A percentile compares a stretch with the other conserved stretches of the same genome.
These are phyloP conservation scores for Fragaria ananassa DNA, from an alignment of 306 rosid species.

Conservation along the genomic window DNA sequence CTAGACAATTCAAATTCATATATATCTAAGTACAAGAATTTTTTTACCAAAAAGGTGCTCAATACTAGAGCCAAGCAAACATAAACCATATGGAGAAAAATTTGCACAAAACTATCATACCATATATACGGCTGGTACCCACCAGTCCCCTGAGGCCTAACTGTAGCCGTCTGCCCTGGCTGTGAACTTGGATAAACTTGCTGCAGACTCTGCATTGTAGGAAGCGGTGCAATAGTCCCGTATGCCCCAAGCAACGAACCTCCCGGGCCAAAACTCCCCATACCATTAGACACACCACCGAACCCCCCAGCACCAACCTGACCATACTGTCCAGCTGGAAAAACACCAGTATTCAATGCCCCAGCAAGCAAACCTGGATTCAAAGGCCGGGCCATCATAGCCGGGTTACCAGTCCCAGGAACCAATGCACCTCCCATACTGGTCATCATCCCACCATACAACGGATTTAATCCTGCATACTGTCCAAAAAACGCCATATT, in stretches of 20 bases:
- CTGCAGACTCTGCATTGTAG: constrained; percentile 24
- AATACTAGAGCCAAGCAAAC: neutral
- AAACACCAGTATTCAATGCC: constrained; percentile 26
- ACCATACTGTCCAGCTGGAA: constrained; percentile 32
- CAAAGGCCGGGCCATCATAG: constrained; percentile 28
- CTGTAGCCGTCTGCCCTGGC: constrained; percentile 26
- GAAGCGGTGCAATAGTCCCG: constrained; percentile 20
- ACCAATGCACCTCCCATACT: constrained; percentile 21
- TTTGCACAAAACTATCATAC: constrained; percentile 28
- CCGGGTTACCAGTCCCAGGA: constrained; percentile 23
- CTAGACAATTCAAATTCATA: neutral
- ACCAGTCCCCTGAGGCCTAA: constrained; percentile 29
- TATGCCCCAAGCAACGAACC: constrained; percentile 17
- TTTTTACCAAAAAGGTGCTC: neutral
- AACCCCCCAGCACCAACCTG: constrained; percentile 29
- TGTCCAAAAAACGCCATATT: constrained; percentile 31
- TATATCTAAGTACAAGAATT: neutral
- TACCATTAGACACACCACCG: constrained; percentile 23
- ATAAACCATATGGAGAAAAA: neutral
- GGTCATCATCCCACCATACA: constrained; percentile 25
- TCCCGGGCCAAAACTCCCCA: constrained; percentile 17
- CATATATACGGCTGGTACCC: constrained; percentile 41
- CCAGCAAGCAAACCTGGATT: constrained; percentile 23
- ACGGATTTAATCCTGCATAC: constrained; percentile 25
- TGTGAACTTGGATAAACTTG: constrained; percentile 28